These are phyloP conservation scores for Magnusiomyces starmeri DNA, from an alignment of 1,139 yeast species.

Conservation along the genomic window DNA sequence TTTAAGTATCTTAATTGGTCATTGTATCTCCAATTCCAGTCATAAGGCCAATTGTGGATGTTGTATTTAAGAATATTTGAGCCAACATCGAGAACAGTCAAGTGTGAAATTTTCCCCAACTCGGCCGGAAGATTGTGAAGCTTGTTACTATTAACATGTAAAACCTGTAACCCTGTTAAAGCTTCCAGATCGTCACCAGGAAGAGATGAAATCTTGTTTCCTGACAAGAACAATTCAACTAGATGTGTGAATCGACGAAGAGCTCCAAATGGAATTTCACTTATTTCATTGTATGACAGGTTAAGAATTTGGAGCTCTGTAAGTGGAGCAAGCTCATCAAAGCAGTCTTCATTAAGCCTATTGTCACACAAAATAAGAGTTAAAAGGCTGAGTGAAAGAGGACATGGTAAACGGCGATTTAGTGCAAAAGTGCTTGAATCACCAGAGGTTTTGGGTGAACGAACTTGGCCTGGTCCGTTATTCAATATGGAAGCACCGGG, in stretches of 20 bases:
- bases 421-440: slow-evolving; percentile 12
- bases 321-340: slow-evolving; percentile 59
- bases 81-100: slow-evolving; percentile 81
- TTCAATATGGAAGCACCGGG: background rate
- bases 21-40: slow-evolving; percentile 97
- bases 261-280: slow-evolving; percentile 74
- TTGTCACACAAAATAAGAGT: slow-evolving; percentile 73
- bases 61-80: slow-evolving; percentile 87
- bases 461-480: background rate
- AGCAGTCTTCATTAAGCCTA: slow-evolving; percentile 68
- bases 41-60: slow-evolving; percentile 89
- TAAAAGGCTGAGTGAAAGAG: slow-evolving; percentile 39
- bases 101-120: slow-evolving; percentile 55
- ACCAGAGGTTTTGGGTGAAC: slow-evolving; percentile 11
- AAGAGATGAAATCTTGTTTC: slow-evolving; percentile 68
- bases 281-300: slow-evolving; percentile 72
- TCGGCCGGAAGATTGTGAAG: slow-evolving; percentile 87
- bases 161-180: slow-evolving; percentile 49
- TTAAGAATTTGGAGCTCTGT: slow-evolving; percentile 58
- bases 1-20: slow-evolving; percentile 69
- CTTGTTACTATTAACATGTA: slow-evolving; percentile 76
- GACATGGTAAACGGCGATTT: slow-evolving; percentile 7
- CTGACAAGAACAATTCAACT: slow-evolving; percentile 70
- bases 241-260: slow-evolving; percentile 51
- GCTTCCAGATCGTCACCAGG: slow-evolving; percentile 80